phyloP scores from a whole-genome alignment of 2,329 filamentous ascomycete species.

The Arthrobotrys iridis region DNA sequence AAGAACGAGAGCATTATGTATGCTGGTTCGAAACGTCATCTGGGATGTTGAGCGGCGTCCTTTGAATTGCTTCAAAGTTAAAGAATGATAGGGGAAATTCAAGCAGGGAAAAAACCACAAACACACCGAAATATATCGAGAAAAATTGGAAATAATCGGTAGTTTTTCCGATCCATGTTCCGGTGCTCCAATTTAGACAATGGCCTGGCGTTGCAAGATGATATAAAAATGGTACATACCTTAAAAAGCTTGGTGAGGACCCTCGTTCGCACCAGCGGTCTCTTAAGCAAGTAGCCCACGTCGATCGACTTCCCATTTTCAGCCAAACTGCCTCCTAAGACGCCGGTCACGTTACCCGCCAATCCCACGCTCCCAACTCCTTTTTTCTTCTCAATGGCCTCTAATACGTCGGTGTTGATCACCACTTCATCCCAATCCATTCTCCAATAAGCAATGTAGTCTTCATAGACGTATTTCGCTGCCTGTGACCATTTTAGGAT shows the following conservation, averaged over 20 bases:
- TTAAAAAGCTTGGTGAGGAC: constrained; percentile 85
- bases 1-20: constrained; percentile 47
- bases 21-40: not conserved
- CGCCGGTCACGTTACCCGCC: constrained; percentile 11
- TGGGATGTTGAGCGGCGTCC: not conserved
- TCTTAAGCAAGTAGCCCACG: constrained; percentile 89
- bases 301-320: constrained; percentile 74
- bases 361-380: constrained; percentile 32
- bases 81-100: not conserved
- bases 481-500: constrained; percentile 84
- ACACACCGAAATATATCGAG: not conserved
- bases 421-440: constrained; percentile 94
- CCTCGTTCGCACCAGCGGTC: constrained; percentile 86
- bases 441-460: constrained; percentile 88
- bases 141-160: not conserved
- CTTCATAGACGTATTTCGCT: constrained; percentile 79
- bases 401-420: constrained; percentile 75
- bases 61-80: not conserved
- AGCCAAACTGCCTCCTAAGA: constrained; percentile 4
- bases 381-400: constrained; percentile 53
- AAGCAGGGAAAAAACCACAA: not conserved
- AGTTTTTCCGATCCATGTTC: constrained; percentile 6
- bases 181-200: constrained; percentile 3
- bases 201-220: not conserved
- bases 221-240: constrained; percentile 62